phyloP scores from a whole-genome alignment of 2,329 filamentous ascomycete species.

The Penicillium sp. region DNA sequence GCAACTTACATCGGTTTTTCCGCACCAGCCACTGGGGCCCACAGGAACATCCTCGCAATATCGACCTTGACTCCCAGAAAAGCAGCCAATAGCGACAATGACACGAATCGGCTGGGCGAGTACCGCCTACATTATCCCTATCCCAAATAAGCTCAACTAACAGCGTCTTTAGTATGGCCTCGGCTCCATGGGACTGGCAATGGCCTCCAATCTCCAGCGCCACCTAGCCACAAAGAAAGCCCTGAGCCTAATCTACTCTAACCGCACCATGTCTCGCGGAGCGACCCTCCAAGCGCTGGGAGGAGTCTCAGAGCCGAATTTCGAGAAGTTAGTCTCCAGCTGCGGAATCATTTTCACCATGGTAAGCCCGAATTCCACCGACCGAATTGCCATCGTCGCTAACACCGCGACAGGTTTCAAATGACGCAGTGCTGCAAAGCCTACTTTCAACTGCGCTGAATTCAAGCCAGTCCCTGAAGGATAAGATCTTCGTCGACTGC shows the following conservation, averaged over 20 bases:
- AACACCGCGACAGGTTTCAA: conserved; percentile 32
- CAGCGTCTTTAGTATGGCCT: conserved; percentile 36
- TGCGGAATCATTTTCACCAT: conserved; percentile 43
- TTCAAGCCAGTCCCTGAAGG: conserved; percentile 46
- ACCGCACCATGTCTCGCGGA: conserved; percentile 42
- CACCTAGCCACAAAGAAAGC: conserved; percentile 36
- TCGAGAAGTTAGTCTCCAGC: conserved; percentile 35
- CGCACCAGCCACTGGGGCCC: neutral
- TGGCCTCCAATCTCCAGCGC: conserved; percentile 44
- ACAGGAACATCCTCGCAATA: neutral
- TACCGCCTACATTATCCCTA: neutral
- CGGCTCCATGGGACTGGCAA: conserved; percentile 46
- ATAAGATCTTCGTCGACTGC: conserved; percentile 81
- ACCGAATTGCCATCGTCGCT: neutral
- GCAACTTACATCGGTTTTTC: neutral
- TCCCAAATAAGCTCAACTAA: conserved; percentile 1
- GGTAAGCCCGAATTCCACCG: conserved; percentile 19
- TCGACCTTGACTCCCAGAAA: neutral
- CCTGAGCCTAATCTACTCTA: conserved; percentile 38
- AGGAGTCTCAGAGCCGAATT: conserved; percentile 31
- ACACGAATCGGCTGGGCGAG: conserved; percentile 38
- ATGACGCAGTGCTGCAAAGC: conserved; percentile 39
- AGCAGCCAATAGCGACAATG: conserved; percentile 22
- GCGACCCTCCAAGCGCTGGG: conserved; percentile 37
- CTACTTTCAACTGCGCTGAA: conserved; percentile 28